Evolutionary conservation across 2,329 filamentous ascomycete species (phyloP).

Genomic region (Penicillium griseofulvum): DNA sequence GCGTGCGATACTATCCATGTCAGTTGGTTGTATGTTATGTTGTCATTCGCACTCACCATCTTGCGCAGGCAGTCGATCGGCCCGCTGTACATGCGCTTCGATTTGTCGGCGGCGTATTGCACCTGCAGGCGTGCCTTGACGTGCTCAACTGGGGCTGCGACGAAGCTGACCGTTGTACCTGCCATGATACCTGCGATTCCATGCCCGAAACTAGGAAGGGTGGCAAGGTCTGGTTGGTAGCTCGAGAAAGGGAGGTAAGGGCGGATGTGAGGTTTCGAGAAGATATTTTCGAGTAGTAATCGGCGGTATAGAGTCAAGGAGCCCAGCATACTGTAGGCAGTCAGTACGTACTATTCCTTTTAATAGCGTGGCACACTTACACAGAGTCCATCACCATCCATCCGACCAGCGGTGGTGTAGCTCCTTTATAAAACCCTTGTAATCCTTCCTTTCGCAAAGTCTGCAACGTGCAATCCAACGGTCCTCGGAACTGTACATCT

Average conservation of each 20-base stretch:
- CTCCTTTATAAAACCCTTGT: constrained; percentile 87
- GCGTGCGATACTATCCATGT: constrained; percentile 45
- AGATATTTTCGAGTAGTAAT: constrained; percentile 76
- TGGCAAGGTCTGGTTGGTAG: constrained; percentile 38
- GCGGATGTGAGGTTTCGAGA: constrained; percentile 53
- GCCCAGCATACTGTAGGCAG: constrained; percentile 69
- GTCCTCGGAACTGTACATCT: constrained; percentile 74
- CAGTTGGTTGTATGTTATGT: background rate
- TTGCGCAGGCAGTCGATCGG: constrained; percentile 80
- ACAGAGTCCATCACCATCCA: constrained; percentile 98
- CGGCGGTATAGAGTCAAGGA: constrained; percentile 87
- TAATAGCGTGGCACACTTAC: constrained; percentile 31
- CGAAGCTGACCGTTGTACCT: constrained; percentile 84
- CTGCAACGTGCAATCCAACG: constrained; percentile 78
- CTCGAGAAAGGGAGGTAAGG: constrained; percentile 38
- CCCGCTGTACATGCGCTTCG: constrained; percentile 75
- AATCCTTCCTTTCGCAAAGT: constrained; percentile 85
- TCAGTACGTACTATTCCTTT: background rate
- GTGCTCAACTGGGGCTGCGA: constrained; percentile 92
- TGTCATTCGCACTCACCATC: constrained; percentile 39
- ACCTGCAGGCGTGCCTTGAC: constrained; percentile 91
- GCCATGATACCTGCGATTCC: constrained; percentile 84
- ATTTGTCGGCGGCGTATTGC: constrained; percentile 81
- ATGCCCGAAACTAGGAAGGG: constrained; percentile 75
- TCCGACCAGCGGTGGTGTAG: constrained; percentile 83